Evolutionary conservation across 768 basidiomycete species (phyloP).

Genomic region (Hirschioporus abietinus): DNA sequence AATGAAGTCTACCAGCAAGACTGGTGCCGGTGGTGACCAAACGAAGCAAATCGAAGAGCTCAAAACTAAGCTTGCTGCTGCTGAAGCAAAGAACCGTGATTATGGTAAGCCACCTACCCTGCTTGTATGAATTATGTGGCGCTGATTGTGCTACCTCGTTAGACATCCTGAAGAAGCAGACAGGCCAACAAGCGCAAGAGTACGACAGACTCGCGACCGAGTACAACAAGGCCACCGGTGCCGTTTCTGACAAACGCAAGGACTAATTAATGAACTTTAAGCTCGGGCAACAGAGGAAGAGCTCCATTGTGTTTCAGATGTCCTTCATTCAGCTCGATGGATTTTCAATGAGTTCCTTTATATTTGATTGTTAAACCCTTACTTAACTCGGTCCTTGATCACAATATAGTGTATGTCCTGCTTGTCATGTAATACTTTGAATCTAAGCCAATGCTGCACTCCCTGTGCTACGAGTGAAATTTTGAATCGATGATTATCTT

Average conservation of each 20-base stretch:
- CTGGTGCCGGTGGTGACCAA: conserved; percentile 31
- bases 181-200: conserved; percentile 68
- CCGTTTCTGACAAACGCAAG: conserved; percentile 53
- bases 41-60: conserved; percentile 58
- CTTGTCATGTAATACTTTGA: not conserved
- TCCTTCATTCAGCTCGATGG: too few species aligned
- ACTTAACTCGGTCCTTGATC: not conserved
- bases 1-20: conserved; percentile 27
- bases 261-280: conserved; percentile 35
- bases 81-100: conserved; percentile 57
- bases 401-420: not conserved
- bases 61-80: conserved; percentile 57
- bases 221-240: conserved; percentile 66
- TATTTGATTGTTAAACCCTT: too few species aligned
- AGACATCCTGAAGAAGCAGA: conserved; percentile 84
- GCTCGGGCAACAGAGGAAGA: not conserved
- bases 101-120: conserved; percentile 41
- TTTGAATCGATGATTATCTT: not conserved
- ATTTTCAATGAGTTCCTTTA: not conserved
- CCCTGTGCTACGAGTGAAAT: not conserved
- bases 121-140: not conserved
- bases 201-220: conserved; percentile 79
- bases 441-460: too few species aligned
- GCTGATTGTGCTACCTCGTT: conserved; percentile 5
- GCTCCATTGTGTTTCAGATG: not conserved